Evolutionary conservation across 2,329 filamentous ascomycete genomes (phyloP).

Genomic region (Huntiella abstrusa): DNA sequence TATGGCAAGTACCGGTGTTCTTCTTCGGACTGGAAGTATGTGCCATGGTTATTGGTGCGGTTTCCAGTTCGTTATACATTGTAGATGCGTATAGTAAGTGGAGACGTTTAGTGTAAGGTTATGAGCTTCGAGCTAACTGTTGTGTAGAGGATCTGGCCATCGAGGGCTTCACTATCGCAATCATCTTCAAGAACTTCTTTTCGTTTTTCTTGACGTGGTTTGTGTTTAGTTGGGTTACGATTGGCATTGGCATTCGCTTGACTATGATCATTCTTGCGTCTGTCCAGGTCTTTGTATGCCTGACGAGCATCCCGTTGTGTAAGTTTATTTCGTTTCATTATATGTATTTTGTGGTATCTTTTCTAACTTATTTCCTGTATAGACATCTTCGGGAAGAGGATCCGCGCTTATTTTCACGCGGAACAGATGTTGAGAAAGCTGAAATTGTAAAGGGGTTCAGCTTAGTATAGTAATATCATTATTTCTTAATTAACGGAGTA

Average conservation of each 20-base stretch:
- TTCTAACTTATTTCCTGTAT: neutral
- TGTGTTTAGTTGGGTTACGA: conserved; percentile 66
- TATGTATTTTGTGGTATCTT: neutral
- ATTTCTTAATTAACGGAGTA: neutral
- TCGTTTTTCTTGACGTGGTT: conserved; percentile 69
- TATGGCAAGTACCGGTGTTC: conserved; percentile 55
- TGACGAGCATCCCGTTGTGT: conserved; percentile 61
- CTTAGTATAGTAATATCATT: neutral
- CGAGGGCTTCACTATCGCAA: conserved; percentile 73
- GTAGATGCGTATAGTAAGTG: conserved; percentile 74
- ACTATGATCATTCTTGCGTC: conserved; percentile 53
- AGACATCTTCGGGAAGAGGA: conserved; percentile 66
- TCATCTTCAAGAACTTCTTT: conserved; percentile 92
- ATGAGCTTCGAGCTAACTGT: neutral
- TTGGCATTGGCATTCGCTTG: conserved; percentile 34
- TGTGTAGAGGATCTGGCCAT: conserved; percentile 53
- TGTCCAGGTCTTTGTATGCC: conserved; percentile 60
- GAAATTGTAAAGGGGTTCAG: conserved; percentile 2
- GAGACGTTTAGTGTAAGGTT: conserved; percentile 1
- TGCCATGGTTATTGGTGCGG: conserved; percentile 82
- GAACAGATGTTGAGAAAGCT: conserved; percentile 41
- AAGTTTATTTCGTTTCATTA: conserved; percentile 25
- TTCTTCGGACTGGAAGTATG: conserved; percentile 74
- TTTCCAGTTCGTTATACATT: conserved; percentile 71
- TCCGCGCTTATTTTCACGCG: conserved; percentile 55